Evolutionary conservation across 2,329 filamentous ascomycete species (phyloP).

Genomic region (Ophiostoma triangulosporum): DNA sequence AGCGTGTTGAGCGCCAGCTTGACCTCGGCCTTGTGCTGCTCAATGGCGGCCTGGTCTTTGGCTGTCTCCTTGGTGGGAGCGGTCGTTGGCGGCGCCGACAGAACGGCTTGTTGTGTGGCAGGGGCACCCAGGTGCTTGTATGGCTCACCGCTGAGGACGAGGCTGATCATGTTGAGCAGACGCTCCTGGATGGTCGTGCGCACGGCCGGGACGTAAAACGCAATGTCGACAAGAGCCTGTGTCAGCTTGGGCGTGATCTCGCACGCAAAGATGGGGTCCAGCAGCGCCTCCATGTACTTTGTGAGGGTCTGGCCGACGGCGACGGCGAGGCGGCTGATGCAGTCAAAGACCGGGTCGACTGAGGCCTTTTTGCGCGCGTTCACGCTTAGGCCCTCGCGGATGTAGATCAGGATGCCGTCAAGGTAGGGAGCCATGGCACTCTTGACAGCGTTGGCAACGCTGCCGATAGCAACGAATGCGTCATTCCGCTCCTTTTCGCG

Average conservation of each 20-base stretch:
- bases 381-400: constrained; percentile 75
- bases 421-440: constrained; percentile 91
- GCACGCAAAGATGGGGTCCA: constrained; percentile 94
- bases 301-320: constrained; percentile 92
- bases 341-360: constrained; percentile 81
- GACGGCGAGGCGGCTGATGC: constrained; percentile 89
- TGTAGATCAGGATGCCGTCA: constrained; percentile 85
- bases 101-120: not conserved
- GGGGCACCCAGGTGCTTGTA: constrained; percentile 90
- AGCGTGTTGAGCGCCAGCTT: constrained; percentile 87
- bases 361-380: constrained; percentile 55
- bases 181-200: constrained; percentile 88
- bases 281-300: constrained; percentile 93
- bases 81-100: constrained; percentile 2
- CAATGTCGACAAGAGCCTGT: constrained; percentile 94
- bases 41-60: constrained; percentile 69
- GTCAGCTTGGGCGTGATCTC: constrained; percentile 88
- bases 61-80: constrained; percentile 61
- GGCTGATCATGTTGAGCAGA: constrained; percentile 84
- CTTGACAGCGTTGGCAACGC: constrained; percentile 91
- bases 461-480: constrained; percentile 89
- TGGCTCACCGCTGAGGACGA: constrained; percentile 80
- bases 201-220: constrained; percentile 93
- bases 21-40: constrained; percentile 71
- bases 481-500: constrained; percentile 89